These are phyloP conservation scores for Hibiscus syriacus DNA, from an alignment of 345 rosid species.

Conservation along the genomic window DNA sequence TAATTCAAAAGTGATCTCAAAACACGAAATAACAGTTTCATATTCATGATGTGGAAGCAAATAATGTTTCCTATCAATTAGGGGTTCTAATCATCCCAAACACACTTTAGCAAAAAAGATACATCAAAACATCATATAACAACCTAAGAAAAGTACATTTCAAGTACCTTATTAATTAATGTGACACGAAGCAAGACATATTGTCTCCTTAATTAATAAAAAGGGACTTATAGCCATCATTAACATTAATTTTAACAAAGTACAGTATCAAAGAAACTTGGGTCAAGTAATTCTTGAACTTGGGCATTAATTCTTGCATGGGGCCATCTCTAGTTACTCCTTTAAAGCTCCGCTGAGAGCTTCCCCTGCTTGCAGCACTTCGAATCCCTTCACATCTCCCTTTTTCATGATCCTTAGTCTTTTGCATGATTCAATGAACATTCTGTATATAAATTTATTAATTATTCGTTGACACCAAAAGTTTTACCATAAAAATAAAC, in stretches of 20 bases:
- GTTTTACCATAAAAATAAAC: too few species aligned
- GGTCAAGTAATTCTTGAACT: slow-evolving; percentile 9
- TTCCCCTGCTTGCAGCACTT: slow-evolving; percentile 11
- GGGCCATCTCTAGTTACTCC: neutral
- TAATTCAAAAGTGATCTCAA: neutral
- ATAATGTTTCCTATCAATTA: neutral
- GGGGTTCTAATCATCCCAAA: neutral
- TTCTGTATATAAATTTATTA: neutral
- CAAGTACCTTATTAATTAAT: neutral
- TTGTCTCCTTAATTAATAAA: slow-evolving; percentile 12
- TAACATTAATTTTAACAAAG: neutral
- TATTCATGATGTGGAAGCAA: neutral
- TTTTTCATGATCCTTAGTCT: slow-evolving; percentile 62
- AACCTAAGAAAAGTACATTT: neutral
- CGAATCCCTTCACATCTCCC: slow-evolving; percentile 56
- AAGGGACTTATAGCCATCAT: slow-evolving; percentile 9
- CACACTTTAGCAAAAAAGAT: neutral
- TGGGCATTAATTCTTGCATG: neutral
- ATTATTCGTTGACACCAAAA: neutral
- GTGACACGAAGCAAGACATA: slow-evolving; percentile 7
- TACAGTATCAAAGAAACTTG: slow-evolving; percentile 9
- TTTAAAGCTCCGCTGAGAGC: neutral
- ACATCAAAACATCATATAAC: neutral
- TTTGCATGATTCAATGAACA: slow-evolving; percentile 26
- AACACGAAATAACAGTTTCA: neutral